Evolutionary conservation across 2,329 filamentous ascomycete species (phyloP).

Genomic region (Talaromyces atroroseus): DNA sequence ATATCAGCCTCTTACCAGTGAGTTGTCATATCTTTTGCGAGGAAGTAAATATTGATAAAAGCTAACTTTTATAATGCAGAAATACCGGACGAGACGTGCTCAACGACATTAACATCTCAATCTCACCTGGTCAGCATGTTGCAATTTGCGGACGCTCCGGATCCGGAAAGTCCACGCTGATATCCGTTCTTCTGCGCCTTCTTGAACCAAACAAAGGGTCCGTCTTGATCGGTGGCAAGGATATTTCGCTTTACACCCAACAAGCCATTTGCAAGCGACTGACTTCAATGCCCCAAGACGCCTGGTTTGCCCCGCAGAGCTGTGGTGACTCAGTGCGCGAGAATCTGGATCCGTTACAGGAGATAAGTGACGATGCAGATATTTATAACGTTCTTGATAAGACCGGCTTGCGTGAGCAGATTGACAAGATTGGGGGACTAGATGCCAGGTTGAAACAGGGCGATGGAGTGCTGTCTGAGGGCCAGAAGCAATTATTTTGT

Average conservation of each 20-base stretch:
- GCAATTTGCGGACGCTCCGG: conserved; percentile 38
- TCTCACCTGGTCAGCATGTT: conserved; percentile 38
- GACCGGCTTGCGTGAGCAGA: conserved; percentile 35
- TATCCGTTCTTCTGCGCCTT: conserved; percentile 27
- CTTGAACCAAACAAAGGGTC: conserved; percentile 34
- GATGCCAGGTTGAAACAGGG: conserved; percentile 4
- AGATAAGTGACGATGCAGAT: conserved; percentile 27
- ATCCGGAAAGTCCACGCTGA: conserved; percentile 7
- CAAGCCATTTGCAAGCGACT: conserved; percentile 36
- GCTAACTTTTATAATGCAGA: neutral
- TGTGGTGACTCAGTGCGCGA: conserved; percentile 22
- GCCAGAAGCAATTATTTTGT: conserved; percentile 60
- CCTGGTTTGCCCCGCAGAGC: conserved; percentile 36
- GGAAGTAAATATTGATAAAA: neutral
- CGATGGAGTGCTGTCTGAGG: conserved; percentile 43
- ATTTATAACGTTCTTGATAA: conserved; percentile 32
- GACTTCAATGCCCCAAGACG: conserved; percentile 40
- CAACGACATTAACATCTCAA: conserved; percentile 43
- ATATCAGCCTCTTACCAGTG: conserved; percentile 42
- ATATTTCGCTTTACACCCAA: conserved; percentile 34
- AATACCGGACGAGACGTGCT: conserved; percentile 21
- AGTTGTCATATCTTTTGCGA: neutral
- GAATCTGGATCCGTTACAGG: conserved; percentile 35
- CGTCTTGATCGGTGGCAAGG: conserved; percentile 39
- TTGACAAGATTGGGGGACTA: conserved; percentile 38